These are phyloP conservation scores for Arabis hirsuta DNA, from an alignment of 345 rosid genomes.

Conservation along the genomic window DNA sequence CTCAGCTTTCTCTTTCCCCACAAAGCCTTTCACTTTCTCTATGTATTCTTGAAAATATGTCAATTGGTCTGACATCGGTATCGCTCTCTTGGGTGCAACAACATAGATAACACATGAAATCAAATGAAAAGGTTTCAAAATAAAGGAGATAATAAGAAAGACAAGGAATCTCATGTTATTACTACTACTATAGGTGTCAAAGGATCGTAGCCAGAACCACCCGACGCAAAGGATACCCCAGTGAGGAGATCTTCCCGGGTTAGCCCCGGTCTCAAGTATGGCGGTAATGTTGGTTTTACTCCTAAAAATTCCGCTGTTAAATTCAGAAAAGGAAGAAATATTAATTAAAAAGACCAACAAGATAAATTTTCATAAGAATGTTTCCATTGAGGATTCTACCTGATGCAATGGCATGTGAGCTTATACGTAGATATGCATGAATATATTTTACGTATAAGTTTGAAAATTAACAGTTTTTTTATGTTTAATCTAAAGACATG, in stretches of 20 bases:
- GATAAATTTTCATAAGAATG: conserved; percentile 4
- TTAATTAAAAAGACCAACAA: neutral
- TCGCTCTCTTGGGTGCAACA: conserved; percentile 44
- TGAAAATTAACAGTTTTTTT: neutral
- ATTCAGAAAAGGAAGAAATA: neutral
- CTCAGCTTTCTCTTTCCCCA: conserved; percentile 55
- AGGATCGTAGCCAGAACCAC: conserved; percentile 61
- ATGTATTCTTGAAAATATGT: conserved; percentile 58
- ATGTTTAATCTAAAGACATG: neutral
- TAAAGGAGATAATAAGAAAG: neutral
- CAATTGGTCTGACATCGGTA: conserved; percentile 58
- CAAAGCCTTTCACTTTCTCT: conserved; percentile 43
- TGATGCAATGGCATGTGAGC: conserved; percentile 5
- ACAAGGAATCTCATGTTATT: conserved; percentile 21
- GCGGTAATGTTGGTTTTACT: conserved; percentile 55
- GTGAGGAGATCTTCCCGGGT: conserved; percentile 56
- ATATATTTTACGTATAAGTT: neutral
- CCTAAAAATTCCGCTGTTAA: conserved; percentile 55
- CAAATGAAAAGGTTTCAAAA: neutral
- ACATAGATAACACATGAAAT: conserved; percentile 14
- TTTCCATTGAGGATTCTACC: neutral
- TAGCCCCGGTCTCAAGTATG: conserved; percentile 56
- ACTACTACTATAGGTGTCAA: conserved; percentile 49
- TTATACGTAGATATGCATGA: conserved; percentile 5
- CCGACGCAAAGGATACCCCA: conserved; percentile 71